These are phyloP conservation scores for Arabis alpina DNA, from an alignment of 345 rosid species.

Conservation along the genomic window DNA sequence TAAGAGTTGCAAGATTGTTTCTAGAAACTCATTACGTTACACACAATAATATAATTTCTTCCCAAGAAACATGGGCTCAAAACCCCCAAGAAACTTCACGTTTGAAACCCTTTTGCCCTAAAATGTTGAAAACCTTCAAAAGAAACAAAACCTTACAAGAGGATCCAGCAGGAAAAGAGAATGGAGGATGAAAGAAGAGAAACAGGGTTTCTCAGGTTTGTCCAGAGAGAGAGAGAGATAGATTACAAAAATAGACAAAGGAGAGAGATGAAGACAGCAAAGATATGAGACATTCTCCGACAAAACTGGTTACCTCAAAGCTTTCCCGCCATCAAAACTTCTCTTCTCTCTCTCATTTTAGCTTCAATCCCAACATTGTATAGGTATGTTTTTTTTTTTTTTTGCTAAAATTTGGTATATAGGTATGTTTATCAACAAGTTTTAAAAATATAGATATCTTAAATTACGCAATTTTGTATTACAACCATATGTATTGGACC, in stretches of 20 bases:
- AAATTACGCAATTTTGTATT: too few relatives aligned
- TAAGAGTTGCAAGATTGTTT: constrained; percentile 10
- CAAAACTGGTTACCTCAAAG: constrained; percentile 24
- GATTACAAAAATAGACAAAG: constrained; percentile 23
- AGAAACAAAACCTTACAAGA: constrained; percentile 22
- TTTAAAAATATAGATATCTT: too few relatives aligned
- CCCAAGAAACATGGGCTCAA: neutral
- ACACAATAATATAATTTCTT: neutral
- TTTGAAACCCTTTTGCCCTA: constrained; percentile 12
- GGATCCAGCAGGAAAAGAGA: constrained; percentile 1
- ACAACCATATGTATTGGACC: too few relatives aligned
- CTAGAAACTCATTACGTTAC: neutral
- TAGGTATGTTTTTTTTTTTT: too few relatives aligned
- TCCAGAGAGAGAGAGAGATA: neutral
- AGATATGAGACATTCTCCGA: constrained; percentile 31
- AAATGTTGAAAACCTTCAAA: constrained; percentile 8
- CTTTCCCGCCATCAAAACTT: constrained; percentile 31
- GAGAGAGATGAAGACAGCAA: constrained; percentile 25
- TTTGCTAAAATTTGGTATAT: too few relatives aligned
- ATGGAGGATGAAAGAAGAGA: constrained; percentile 32
- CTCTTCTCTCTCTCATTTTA: constrained; percentile 26
- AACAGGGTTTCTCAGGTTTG: constrained; percentile 18
- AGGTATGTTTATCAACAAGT: too few relatives aligned
- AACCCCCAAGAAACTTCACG: constrained; percentile 1
- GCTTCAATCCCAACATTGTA: constrained; percentile 1